A percentile compares a stretch with the other conserved stretches of the same genome.
phyloP scores from a whole-genome alignment of 148 eudicot genomes.

The Fagopyrum esculentum region DNA sequence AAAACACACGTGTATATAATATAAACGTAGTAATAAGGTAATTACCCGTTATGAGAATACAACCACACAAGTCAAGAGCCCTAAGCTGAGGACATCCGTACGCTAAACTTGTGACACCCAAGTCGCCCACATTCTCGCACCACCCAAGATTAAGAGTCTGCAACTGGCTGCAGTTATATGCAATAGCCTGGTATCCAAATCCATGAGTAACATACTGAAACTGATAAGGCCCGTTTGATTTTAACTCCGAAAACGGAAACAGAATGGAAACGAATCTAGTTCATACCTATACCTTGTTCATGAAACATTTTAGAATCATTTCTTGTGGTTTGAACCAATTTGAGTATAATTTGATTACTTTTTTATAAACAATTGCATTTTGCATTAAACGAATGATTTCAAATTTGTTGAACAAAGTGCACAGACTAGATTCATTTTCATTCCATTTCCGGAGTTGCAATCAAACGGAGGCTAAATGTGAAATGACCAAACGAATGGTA shows the following conservation, averaged over 20 bases:
- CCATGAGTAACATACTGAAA: background rate
- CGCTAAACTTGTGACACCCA: constrained; percentile 81
- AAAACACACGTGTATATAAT: background rate
- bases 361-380: too few relatives aligned
- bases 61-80: constrained; percentile 91
- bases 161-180: constrained; percentile 60
- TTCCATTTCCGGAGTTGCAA: too few relatives aligned
- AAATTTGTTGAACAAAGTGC: too few relatives aligned
- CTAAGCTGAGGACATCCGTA: constrained; percentile 85
- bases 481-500: background rate
- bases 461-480: background rate
- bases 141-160: constrained; percentile 83
- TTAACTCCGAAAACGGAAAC: too few relatives aligned
- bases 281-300: too few relatives aligned
- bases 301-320: too few relatives aligned
- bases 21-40: background rate
- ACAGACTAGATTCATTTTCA: too few relatives aligned
- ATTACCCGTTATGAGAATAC: constrained; percentile 91
- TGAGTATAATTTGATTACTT: too few relatives aligned
- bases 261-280: too few relatives aligned
- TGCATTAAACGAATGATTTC: too few relatives aligned
- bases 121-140: constrained; percentile 89
- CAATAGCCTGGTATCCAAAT: constrained; percentile 52
- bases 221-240: too few relatives aligned
- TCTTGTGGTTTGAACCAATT: too few relatives aligned